Base-by-base conservation (phyloP, 257 asterid species). In the Phtheirospermum japonicum region DNA sequence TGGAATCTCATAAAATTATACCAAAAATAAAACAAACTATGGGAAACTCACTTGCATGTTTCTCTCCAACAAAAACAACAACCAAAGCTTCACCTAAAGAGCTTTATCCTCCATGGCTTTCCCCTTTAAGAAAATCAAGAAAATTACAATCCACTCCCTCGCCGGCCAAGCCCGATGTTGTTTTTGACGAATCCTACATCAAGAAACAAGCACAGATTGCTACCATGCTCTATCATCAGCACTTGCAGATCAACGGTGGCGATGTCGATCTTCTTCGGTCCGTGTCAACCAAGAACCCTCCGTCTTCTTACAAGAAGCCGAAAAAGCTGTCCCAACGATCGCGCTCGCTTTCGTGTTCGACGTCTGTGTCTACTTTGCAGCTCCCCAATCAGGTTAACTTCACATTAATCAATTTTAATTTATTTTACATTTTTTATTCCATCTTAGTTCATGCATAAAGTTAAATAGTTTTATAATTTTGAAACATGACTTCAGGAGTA, bases 191-290 rank as follows among this genome's bases (percentile, higher is more conserved):
- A 16, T 73, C 77, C 1, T 79, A 73, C 61, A 81, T 84, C 19
- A 76, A 71, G 59, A 66, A 84, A 57, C 91, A 84, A 64, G 91
- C 91, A 48, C 76, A 70, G 59, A 76, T 81, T 43, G 88, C 91
- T 8, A 62, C 84, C 75, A 71, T 81, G 75, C 79, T 84, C 6
- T 78, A 79, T 61, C 84, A 71, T 11, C 91, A 79, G 2, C 88
- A 84, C 69, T 31, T 81, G 71, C 82, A 79, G 55, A 77, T 51
- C 71, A 80, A 71, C 9, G 70, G 59, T 50, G 70, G 67, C 17
- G 84, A 36, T 57, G 72, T 62, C 20, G 82, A 77, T 43, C 50
- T 78, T 39, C 74, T 65, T 56, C 74, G 28, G 16, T 81, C 91
- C 6, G 63, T 79, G 31, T 81, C 91, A 6, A 77, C 80, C 5